A percentile compares a stretch with the other conserved stretches of the same genome.
Conservation (phyloP, 176 grass and related monocot genomes). For the Cenchrus purpureus region DNA sequence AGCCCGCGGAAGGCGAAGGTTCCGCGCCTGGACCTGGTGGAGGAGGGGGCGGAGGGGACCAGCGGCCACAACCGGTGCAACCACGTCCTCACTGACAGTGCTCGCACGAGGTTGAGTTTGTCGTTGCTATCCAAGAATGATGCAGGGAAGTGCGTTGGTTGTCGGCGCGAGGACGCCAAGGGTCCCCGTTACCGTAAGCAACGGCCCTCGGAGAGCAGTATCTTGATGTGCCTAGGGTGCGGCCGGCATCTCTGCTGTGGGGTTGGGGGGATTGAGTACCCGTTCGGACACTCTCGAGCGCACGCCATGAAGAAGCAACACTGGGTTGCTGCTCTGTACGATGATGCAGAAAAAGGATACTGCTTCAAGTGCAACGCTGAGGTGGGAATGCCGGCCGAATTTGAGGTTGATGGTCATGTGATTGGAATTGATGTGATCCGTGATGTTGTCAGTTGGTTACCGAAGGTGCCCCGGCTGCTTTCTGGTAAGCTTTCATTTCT, state of each 20-base stretch:
- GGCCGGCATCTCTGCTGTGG: conserved; percentile 1
- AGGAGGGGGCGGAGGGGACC: background rate
- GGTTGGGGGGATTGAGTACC: background rate
- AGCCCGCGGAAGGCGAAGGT: background rate
- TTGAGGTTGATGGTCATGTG: background rate
- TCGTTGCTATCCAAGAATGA: background rate
- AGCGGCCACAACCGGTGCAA: background rate
- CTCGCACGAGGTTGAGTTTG: background rate
- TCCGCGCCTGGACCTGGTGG: background rate
- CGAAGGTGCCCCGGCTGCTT: background rate
- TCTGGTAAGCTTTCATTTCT: too few relatives aligned
- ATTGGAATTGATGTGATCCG: background rate
- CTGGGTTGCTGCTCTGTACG: background rate
- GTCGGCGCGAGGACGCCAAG: background rate
- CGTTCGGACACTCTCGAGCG: conserved; percentile 5
- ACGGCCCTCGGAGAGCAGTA: background rate
- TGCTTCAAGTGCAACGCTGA: conserved; percentile 22
- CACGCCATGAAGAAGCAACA: background rate
- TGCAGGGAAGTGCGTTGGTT: background rate
- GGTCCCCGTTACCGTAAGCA: too few relatives aligned
- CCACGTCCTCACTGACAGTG: background rate
- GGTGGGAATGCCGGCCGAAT: background rate
- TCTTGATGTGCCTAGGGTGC: conserved; percentile 16
- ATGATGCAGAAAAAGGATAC: background rate
- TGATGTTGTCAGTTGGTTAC: background rate